Evolutionary conservation across 2,329 filamentous ascomycete species (phyloP), one percentile per base, ranked within the genome.

Genomic region (Diaporthe citrichinensis): DNA sequence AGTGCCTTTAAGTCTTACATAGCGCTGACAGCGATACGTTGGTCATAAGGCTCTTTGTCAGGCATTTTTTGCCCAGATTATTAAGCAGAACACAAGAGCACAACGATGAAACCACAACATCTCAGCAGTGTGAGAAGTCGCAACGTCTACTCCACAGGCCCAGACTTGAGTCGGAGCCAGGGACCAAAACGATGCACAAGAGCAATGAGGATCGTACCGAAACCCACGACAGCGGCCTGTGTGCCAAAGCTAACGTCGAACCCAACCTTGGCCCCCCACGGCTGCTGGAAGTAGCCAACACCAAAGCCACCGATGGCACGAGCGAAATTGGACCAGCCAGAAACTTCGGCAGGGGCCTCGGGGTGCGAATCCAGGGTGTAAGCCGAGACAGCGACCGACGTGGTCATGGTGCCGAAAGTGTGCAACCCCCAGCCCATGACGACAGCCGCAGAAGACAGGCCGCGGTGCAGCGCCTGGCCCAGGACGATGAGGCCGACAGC

Each of bases 321-420:
- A 17, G 79, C 79, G 41, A 82, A 81, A 62, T 83, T 84, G 36
- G 88, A 81, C 86, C 85, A 87, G 1, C 85, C 84, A 4, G 84
- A 84, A 0, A 88, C 86, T 71, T 89, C 86, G 1, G 86, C 87
- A 3, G 85, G 83, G 0, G 85, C 86, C 71, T 86, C 83, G 0
- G 88, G 88, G 75, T 89, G 89, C n/a, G 82, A 84, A 77, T 90
- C 87, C 0, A 89, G 82, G 7, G 84, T 79, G 75, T 89, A 90
- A 0, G 87, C 84, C 59, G 85, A 86, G 46, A 89, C 82, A 1
- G 84, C 87, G 15, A 88, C 87, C 0, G 87, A 88, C 8, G 84
- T 82, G n/a, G 85, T 83, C 84, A 88, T 86, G 67, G 86, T 83
- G 0, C 85, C 85, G 72, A 86, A 85, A 23, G 85, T 84, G 74